Percentiles rank a stretch among this genome's conserved stretches.
phyloP scores from a whole-genome alignment of 2,329 filamentous ascomycete species.

The Trichoderma oligosporum region DNA sequence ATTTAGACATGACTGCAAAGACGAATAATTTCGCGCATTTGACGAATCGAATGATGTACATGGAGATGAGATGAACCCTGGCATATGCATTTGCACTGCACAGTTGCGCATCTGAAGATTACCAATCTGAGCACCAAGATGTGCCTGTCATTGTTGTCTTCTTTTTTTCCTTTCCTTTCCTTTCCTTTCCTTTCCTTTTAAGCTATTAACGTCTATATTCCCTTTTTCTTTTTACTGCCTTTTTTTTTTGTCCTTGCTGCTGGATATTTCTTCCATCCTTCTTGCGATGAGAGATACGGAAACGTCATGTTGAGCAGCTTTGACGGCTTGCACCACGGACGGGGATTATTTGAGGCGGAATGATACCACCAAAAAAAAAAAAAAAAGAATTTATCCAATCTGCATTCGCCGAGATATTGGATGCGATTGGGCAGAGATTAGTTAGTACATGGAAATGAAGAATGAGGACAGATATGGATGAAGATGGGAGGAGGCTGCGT shows the following conservation, averaged over 20 bases:
- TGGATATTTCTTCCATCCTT: neutral
- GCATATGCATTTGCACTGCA: neutral
- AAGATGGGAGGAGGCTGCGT: too few relatives aligned
- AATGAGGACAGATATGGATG: too few relatives aligned
- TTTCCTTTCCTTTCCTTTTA: neutral
- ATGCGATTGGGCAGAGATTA: too few relatives aligned
- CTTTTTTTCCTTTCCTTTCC: neutral
- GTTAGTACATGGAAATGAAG: too few relatives aligned
- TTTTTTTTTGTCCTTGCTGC: slow-evolving; percentile 3
- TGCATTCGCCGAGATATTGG: too few relatives aligned
- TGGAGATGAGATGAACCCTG: neutral
- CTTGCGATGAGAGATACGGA: neutral
- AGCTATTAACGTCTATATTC: too few relatives aligned
- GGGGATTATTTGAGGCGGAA: neutral
- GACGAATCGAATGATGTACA: neutral
- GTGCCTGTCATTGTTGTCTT: neutral
- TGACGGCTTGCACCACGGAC: neutral
- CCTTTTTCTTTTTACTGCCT: neutral
- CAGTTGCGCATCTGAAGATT: neutral
- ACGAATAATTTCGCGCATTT: neutral
- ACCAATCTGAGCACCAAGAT: neutral
- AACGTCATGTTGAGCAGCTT: neutral
- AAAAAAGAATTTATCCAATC: too few relatives aligned
- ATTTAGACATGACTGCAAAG: slow-evolving; percentile 3
- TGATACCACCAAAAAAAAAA: too few relatives aligned